A percentile compares a stretch with the other conserved stretches of the same genome.
phyloP scores from a whole-genome alignment of 2,329 filamentous ascomycete genomes.

The Ceratocystis harringtonii region DNA sequence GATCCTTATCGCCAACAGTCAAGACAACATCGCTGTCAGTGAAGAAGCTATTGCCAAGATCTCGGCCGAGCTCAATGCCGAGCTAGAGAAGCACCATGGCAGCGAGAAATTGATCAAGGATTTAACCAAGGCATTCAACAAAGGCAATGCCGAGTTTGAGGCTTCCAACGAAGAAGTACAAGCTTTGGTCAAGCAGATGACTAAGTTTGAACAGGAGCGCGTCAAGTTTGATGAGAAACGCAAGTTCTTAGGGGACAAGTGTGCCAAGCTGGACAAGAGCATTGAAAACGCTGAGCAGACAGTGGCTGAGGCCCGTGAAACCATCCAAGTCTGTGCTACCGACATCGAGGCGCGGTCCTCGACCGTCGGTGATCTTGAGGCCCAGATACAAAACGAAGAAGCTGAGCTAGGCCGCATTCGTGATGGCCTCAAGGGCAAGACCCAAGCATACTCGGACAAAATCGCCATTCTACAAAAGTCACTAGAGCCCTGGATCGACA shows the following conservation, averaged over 20 bases:
- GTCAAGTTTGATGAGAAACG: slow-evolving; percentile 98
- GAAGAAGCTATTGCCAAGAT: slow-evolving; percentile 84
- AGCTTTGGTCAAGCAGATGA: slow-evolving; percentile 66
- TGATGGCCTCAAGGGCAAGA: slow-evolving; percentile 84
- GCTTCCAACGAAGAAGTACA: slow-evolving; percentile 69
- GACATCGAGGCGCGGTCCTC: slow-evolving; percentile 63
- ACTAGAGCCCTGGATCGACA: slow-evolving; percentile 90
- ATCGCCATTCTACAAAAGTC: slow-evolving; percentile 87
- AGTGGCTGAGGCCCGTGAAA: slow-evolving; percentile 57
- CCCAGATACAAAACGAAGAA: slow-evolving; percentile 63
- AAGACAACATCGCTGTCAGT: slow-evolving; percentile 75
- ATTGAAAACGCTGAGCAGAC: slow-evolving; percentile 63
- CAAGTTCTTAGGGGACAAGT: slow-evolving; percentile 81
- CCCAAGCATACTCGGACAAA: slow-evolving; percentile 81
- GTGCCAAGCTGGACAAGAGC: slow-evolving; percentile 86
- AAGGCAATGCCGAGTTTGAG: slow-evolving; percentile 71
- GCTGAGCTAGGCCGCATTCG: slow-evolving; percentile 69
- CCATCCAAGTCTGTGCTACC: slow-evolving; percentile 60
- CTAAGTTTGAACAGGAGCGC: slow-evolving; percentile 86
- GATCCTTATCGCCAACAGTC: slow-evolving; percentile 74
- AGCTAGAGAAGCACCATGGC: slow-evolving; percentile 83
- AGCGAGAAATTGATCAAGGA: slow-evolving; percentile 81
- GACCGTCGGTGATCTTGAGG: slow-evolving; percentile 65
- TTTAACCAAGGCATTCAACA: slow-evolving; percentile 70
- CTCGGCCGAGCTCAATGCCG: slow-evolving; percentile 69